A percentile compares a stretch with the other conserved stretches of the same genome.
Evolutionary conservation across 2,329 filamentous ascomycete genomes (phyloP).

Genomic region (Talaromyces sp.): DNA sequence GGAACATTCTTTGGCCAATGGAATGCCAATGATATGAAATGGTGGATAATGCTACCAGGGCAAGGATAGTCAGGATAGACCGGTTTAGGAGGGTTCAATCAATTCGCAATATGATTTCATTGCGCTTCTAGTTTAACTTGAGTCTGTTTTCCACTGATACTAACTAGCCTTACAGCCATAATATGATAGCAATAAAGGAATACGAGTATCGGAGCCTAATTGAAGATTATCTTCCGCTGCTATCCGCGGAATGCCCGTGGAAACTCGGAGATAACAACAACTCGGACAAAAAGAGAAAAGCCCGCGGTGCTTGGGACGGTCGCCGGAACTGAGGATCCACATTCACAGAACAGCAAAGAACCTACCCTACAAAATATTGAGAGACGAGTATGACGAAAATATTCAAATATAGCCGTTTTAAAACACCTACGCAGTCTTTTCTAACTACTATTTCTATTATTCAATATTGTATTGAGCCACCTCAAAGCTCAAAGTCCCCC

Average conservation of each 20-base stretch:
- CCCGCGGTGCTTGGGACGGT: background rate
- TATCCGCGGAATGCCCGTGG: background rate
- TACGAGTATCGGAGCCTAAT: too few species aligned
- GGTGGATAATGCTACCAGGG: conserved; percentile 11
- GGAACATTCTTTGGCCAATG: conserved; percentile 18
- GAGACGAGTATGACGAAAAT: too few species aligned
- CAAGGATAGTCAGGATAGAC: background rate
- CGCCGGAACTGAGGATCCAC: background rate
- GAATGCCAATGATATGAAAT: conserved; percentile 23
- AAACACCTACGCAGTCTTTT: too few species aligned
- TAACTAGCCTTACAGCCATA: too few species aligned
- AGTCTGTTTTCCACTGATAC: background rate
- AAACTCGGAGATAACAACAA: background rate
- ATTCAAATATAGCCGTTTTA: too few species aligned
- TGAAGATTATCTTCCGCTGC: background rate
- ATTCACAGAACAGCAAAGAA: too few species aligned
- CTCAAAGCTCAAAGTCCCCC: too few species aligned
- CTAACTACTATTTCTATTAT: too few species aligned
- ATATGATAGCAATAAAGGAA: too few species aligned
- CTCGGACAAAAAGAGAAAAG: background rate
- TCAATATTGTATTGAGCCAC: too few species aligned
- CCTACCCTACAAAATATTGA: too few species aligned
- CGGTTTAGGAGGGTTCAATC: background rate
- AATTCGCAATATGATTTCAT: background rate
- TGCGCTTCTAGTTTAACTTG: background rate